Evolutionary conservation across 345 rosid genomes (phyloP), one percentile per base, ranked within the genome.

Genomic region (Pistacia integerrima): DNA sequence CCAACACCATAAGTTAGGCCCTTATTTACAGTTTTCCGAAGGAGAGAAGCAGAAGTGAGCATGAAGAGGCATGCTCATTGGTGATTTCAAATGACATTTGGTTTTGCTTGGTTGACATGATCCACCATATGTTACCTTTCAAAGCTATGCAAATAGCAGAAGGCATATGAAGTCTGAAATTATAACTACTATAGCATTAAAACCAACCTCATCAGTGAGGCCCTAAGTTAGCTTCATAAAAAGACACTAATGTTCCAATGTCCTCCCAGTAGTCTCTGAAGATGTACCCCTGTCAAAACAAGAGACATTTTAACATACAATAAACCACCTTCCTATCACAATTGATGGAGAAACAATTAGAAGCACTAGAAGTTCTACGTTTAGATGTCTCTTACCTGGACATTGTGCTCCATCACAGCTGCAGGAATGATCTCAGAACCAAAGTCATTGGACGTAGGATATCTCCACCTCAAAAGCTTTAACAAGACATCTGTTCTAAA

Each of bases 191-290:
- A 48, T 5, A 18, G 55, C 57, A 11, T 48, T 18, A 78, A 77
- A 70, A 70, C 79, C 58, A 80, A 93, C 98, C 96, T 95, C 94
- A 74, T 92, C 92, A 7, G 97, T 88, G 25, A 95, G 98, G 76
- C 94, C 99, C 72, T n/a, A 95, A 78, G 83, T 95, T 95, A 77
- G 98, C 98, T 84, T 95, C 97, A 41, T 93, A 91, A 76, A 95
- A 95, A 72, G 97, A 80, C 82, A 81, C 89, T 65, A 95, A 89
- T 22, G 98, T 95, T 83, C 99, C 99, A 4, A 95, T 95, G 68
- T 95, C 99, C 77, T 95, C 98, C 96, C 98, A 95, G 74, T 95
- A 95, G 82, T 95, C 99, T 84, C 84, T 82, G 80, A 87, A 95
- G 17, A 87, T 65, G 82, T 90, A 95, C 66, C 87, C 93, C 98